Percentiles rank a stretch among this genome's conserved stretches.
Evolutionary conservation across 345 rosid genomes (phyloP).

Genomic region (Camelina neglecta): DNA sequence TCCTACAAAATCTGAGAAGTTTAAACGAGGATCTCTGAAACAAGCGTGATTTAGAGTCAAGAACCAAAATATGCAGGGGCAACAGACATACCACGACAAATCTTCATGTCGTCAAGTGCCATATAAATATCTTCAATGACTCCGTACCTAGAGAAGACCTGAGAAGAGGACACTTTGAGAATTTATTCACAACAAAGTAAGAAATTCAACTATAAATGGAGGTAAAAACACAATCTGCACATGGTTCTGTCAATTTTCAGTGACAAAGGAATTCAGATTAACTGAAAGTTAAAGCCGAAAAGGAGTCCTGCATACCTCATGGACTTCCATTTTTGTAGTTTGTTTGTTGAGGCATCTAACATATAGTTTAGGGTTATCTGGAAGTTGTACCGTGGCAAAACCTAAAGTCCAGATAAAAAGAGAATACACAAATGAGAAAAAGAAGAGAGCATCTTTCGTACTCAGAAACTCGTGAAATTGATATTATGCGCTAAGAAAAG

Average conservation of each 20-base stretch:
- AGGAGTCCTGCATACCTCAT: conserved; percentile 57
- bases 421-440: conserved; percentile 26
- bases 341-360: conserved; percentile 73
- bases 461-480: conserved; percentile 17
- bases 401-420: conserved; percentile 25
- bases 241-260: not conserved
- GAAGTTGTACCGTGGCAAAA: conserved; percentile 46
- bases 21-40: conserved; percentile 12
- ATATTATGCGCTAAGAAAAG: not conserved
- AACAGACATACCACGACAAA: conserved; percentile 65
- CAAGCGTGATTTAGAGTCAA: conserved; percentile 1
- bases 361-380: conserved; percentile 61
- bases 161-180: conserved; percentile 31
- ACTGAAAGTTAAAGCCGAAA: conserved; percentile 9
- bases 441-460: not conserved
- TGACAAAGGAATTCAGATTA: not conserved
- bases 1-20: not conserved
- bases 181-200: not conserved
- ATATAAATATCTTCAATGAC: conserved; percentile 72
- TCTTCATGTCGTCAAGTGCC: conserved; percentile 66
- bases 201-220: conserved; percentile 17
- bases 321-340: conserved; percentile 66
- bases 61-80: conserved; percentile 13
- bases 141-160: conserved; percentile 83
- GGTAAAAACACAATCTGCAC: not conserved